These are phyloP conservation scores for Aphanocladium album DNA, from an alignment of 2,329 filamentous ascomycete species.

Conservation along the genomic window DNA sequence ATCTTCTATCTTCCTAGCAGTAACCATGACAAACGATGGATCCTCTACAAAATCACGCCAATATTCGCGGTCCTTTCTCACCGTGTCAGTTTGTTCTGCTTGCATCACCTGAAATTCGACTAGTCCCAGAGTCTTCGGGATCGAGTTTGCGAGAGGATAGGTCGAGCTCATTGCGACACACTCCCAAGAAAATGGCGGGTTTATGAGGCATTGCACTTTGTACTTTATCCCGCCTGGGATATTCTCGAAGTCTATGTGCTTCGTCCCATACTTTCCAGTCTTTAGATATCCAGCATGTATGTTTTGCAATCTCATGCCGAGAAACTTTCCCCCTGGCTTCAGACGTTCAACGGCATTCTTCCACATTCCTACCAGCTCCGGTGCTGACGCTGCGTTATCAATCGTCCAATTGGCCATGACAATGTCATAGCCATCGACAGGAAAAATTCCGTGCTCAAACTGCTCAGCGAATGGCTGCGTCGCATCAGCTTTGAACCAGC, in stretches of 20 bases:
- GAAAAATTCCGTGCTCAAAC: conserved; percentile 5
- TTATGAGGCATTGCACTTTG: neutral
- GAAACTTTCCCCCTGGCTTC: conserved; percentile 25
- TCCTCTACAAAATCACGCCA: neutral
- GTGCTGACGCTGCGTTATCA: conserved; percentile 22
- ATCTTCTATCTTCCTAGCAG: neutral
- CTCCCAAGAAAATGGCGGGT: neutral
- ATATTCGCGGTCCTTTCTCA: neutral
- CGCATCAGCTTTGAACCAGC: conserved; percentile 23
- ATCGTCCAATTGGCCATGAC: conserved; percentile 31
- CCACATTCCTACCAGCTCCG: conserved; percentile 24
- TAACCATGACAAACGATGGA: neutral
- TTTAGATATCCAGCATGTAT: neutral
- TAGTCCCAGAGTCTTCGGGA: neutral
- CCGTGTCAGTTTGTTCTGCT: neutral
- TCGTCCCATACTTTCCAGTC: neutral
- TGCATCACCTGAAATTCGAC: neutral
- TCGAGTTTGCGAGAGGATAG: neutral
- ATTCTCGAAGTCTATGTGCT: neutral
- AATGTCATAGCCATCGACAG: conserved; percentile 22
- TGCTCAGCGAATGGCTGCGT: conserved; percentile 21
- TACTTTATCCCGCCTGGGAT: neutral
- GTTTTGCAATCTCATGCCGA: conserved; percentile 14
- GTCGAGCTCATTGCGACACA: neutral
- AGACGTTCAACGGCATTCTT: conserved; percentile 21